phyloP scores from a whole-genome alignment of 2,329 filamentous ascomycete species.

The Microcyclospora pomicola region DNA sequence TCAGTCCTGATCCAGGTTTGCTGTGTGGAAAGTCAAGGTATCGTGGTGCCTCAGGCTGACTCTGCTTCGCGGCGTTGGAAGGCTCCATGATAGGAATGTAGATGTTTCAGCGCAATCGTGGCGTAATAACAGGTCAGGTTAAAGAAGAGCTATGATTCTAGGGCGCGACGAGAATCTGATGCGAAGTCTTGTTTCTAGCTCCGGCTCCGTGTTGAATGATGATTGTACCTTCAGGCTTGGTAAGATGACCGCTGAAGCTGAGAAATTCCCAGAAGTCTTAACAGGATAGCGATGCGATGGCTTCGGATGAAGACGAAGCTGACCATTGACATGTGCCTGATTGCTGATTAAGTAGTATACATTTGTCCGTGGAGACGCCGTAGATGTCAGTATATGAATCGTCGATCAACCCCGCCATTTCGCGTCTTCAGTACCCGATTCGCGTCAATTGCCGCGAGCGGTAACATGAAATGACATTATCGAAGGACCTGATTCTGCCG shows the following conservation, averaged over 20 bases:
- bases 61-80: slow-evolving; percentile 23
- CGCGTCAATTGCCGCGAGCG: no score
- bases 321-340: no score
- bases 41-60: slow-evolving; percentile 30
- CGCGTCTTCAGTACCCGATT: not conserved
- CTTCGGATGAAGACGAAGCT: no score
- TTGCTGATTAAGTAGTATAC: no score
- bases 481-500: no score
- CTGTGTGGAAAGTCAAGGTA: slow-evolving; percentile 46
- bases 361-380: not conserved
- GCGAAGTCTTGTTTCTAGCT: no score
- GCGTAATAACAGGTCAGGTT: not conserved
- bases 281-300: no score
- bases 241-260: not conserved
- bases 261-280: no score
- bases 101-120: slow-evolving; percentile 21
- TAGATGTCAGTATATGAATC: not conserved
- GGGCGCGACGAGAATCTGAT: no score
- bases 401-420: not conserved
- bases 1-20: slow-evolving; percentile 49
- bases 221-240: not conserved
- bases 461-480: no score
- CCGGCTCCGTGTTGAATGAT: not conserved
- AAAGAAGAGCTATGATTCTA: not conserved
- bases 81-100: slow-evolving; percentile 55